These are phyloP conservation scores for Cutaneotrichosporon daszewskae DNA, from an alignment of 1,284 basidiomycete species.

Conservation along the genomic window DNA sequence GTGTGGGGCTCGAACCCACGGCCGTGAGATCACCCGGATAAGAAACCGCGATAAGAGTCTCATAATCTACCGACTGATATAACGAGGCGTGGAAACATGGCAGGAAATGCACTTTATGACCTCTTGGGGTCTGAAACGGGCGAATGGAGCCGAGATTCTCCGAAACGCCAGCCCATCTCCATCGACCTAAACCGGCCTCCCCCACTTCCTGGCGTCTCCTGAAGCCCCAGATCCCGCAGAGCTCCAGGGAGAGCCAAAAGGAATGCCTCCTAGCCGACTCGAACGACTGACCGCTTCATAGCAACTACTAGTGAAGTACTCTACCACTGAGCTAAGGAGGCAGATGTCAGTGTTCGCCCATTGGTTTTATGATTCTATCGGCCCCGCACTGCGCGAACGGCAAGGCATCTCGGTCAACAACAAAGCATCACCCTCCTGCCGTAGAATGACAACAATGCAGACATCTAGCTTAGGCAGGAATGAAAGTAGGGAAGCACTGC, in stretches of 20 bases:
- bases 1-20: conserved; percentile 11
- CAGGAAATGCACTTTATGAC: no score
- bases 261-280: conserved; percentile 4
- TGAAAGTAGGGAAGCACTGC: conserved; percentile 38
- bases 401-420: neutral
- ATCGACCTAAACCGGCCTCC: no score
- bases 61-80: no score
- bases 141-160: no score
- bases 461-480: neutral
- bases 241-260: no score
- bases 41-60: no score
- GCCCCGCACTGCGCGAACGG: neutral
- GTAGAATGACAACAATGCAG: neutral
- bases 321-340: conserved; percentile 1
- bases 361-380: neutral
- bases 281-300: conserved; percentile 6
- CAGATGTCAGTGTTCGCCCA: no score
- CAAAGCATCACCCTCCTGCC: neutral
- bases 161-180: no score
- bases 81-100: no score
- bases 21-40: conserved; percentile 8
- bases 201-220: no score
- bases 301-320: neutral
- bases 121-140: no score
- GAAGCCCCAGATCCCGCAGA: no score